These are phyloP conservation scores for Aureobasidium sp. DNA, from an alignment of 2,329 filamentous ascomycete genomes.

Conservation along the genomic window DNA sequence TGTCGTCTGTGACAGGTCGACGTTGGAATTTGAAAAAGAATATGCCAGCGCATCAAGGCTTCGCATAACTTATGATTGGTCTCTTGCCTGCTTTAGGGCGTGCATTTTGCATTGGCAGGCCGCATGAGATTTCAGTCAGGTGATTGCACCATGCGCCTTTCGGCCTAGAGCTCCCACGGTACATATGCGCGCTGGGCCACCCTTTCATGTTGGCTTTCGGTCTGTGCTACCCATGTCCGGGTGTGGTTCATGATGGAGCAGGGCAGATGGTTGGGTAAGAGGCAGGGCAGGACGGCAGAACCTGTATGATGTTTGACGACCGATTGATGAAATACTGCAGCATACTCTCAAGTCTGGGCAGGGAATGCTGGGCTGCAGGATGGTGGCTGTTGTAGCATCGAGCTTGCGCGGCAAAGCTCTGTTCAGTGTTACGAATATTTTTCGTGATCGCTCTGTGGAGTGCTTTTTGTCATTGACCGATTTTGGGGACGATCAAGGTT, in stretches of 20 bases:
- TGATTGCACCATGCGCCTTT: conserved; percentile 9
- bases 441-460: neutral
- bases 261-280: neutral
- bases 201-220: neutral
- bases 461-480: neutral
- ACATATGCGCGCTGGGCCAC: conserved; percentile 3
- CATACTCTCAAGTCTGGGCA: neutral
- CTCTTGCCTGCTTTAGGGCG: neutral
- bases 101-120: conserved; percentile 1
- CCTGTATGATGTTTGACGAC: neutral
- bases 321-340: neutral
- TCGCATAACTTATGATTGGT: conserved; percentile 7
- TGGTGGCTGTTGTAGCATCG: neutral
- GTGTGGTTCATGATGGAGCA: conserved; percentile 6
- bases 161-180: neutral
- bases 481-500: conserved; percentile 1
- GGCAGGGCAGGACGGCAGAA: conserved; percentile 1
- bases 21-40: neutral
- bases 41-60: conserved; percentile 10
- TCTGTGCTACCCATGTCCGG: conserved; percentile 10
- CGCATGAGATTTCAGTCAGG: conserved; percentile 10
- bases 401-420: conserved; percentile 3
- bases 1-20: conserved; percentile 10
- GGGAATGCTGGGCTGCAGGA: neutral
- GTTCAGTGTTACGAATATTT: neutral